Evolutionary conservation across 306 rosid genomes (phyloP).

Genomic region (Cucumis cinereus): DNA sequence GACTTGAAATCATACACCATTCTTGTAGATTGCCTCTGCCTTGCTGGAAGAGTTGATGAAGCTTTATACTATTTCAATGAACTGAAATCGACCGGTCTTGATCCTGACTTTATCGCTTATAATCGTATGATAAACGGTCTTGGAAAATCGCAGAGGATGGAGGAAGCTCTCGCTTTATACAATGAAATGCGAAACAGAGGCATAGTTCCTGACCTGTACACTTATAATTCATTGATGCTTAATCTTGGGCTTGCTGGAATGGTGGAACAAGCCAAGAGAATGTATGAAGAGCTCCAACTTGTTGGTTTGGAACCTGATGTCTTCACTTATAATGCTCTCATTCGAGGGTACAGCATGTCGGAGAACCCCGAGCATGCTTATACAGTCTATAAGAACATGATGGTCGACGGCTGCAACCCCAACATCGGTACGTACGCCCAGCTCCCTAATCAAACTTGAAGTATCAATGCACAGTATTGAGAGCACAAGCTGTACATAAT

Average conservation of each 20-base stretch:
- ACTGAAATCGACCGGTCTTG: conserved; percentile 65
- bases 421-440: conserved; percentile 63
- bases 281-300: conserved; percentile 64
- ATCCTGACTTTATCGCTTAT: conserved; percentile 60
- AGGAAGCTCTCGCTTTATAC: conserved; percentile 59
- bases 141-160: conserved; percentile 53
- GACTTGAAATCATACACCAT: conserved; percentile 79
- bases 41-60: conserved; percentile 59
- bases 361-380: conserved; percentile 67
- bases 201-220: conserved; percentile 67
- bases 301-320: conserved; percentile 79
- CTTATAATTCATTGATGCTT: conserved; percentile 67
- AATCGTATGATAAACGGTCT: conserved; percentile 74
- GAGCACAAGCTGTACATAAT: neutral
- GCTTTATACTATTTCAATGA: conserved; percentile 66
- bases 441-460: conserved; percentile 54
- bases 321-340: conserved; percentile 90
- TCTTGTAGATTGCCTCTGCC: conserved; percentile 69
- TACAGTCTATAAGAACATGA: conserved; percentile 70
- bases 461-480: neutral
- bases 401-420: conserved; percentile 81
- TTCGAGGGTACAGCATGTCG: conserved; percentile 60
- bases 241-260: conserved; percentile 75
- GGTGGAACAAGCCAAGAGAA: conserved; percentile 58
- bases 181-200: conserved; percentile 62